phyloP scores from a whole-genome alignment of 306 rosid species.

The Trifolium repens region DNA sequence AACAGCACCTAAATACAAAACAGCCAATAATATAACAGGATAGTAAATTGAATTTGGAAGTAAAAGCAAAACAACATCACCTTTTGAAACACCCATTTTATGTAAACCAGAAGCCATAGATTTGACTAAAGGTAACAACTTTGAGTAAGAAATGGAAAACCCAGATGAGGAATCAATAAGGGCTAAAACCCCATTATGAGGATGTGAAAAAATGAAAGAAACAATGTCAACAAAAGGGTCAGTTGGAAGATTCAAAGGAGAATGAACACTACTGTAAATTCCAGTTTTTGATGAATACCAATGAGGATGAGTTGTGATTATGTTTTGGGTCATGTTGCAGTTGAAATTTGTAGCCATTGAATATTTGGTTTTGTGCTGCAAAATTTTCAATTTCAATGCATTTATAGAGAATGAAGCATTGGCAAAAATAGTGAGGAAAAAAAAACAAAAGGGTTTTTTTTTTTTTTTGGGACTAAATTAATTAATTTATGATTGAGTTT shows the following conservation, averaged over 20 bases:
- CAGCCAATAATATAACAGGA: background rate
- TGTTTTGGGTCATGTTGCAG: background rate
- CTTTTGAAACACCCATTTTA: conserved; percentile 7
- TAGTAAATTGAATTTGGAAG: conserved; percentile 18
- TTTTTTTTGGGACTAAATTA: background rate
- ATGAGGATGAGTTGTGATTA: background rate
- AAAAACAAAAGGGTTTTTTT: background rate
- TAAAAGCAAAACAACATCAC: conserved; percentile 18
- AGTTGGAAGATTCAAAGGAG: background rate
- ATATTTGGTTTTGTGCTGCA: background rate
- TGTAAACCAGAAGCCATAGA: background rate
- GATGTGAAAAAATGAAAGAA: conserved; percentile 1
- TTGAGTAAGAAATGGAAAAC: background rate
- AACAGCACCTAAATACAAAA: conserved; percentile 15
- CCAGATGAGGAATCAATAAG: conserved; percentile 7
- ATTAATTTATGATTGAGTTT: background rate
- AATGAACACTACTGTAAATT: background rate
- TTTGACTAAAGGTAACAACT: conserved; percentile 10
- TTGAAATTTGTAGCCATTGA: background rate
- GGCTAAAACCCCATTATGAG: conserved; percentile 12
- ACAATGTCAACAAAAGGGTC: conserved; percentile 17
- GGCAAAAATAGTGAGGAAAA: background rate
- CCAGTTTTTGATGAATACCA: conserved; percentile 25
- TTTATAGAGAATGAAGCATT: background rate
- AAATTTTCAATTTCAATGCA: background rate